Evolutionary conservation across 352 stramenopile genomes (phyloP), one percentile per base, ranked within the genome.

Genomic region (Globisporangium emineosum): DNA sequence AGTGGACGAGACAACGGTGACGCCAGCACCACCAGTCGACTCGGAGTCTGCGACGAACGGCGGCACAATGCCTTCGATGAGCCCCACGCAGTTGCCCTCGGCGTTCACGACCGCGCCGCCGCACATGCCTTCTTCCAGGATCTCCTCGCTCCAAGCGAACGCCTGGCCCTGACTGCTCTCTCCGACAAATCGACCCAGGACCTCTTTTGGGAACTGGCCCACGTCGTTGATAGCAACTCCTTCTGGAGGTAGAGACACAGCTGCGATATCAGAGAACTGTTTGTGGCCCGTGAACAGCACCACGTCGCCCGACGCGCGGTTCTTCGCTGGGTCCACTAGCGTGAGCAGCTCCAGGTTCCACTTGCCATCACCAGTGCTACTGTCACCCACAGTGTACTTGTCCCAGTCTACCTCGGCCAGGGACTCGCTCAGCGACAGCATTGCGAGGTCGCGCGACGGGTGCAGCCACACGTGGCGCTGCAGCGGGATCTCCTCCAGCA

Each of bases 121-220:
- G 51, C 86, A 94, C 86, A 94, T 94, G 29, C 86, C 86, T 73
- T 94, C 83, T 58, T 89, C 78, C 33, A 94, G 61, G 10, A 92
- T 70, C 57, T 89, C 73, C 54, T 83, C 72, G 68, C 81, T 94
- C 78, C 72, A 89, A 1, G 81, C 83, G 49, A 94, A 94, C 53
- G 78, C 81, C 60, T 94, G 86, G 37, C 81, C 69, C 37, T 84
- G 74, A 5, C 61, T 58, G 57, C 72, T 89, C 52, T 84, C 64
- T 17, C 77, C 86, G 4, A 91, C 72, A 68, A 88, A 94, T 29
- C 76, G 68, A 42, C 86, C 86, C 4, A 60, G 21, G 15, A 92
- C 77, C 25, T 76, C 60, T 66, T 80, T 88, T 3, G 80, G 78
- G 19, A 62, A 73, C 63, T 83, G 77, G 2, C 72, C 74, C 2